phyloP scores from a whole-genome alignment of 2,329 filamentous ascomycete species.

The Diaporthe humulicola region DNA sequence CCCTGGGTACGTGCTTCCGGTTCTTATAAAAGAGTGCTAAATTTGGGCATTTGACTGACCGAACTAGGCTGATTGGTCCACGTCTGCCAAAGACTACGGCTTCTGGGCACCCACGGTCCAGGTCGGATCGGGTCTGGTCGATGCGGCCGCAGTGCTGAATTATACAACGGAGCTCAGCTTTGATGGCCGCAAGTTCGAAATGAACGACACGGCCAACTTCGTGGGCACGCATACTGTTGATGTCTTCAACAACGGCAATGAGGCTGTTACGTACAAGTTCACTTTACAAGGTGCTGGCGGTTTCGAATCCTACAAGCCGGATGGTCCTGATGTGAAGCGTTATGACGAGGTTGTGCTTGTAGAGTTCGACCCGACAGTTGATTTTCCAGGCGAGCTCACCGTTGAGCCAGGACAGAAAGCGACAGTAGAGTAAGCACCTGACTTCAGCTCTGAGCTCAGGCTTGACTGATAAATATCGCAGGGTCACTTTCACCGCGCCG shows the following conservation, averaged over 20 bases:
- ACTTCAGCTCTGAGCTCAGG: constrained; percentile 3
- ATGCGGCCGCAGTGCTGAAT: constrained; percentile 59
- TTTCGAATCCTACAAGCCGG: constrained; percentile 31
- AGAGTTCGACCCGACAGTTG: constrained; percentile 22
- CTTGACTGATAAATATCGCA: background rate
- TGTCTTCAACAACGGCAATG: constrained; percentile 33
- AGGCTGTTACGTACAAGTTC: constrained; percentile 34
- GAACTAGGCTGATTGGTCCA: background rate
- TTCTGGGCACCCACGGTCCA: constrained; percentile 55
- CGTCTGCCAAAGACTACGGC: constrained; percentile 33
- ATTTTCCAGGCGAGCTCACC: constrained; percentile 9
- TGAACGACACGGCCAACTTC: constrained; percentile 64
- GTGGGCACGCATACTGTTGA: constrained; percentile 36
- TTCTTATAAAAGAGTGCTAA: background rate
- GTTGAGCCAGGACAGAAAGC: constrained; percentile 33
- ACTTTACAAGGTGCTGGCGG: constrained; percentile 32
- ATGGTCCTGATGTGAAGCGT: background rate
- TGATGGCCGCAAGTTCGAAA: constrained; percentile 54
- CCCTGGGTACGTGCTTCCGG: background rate
- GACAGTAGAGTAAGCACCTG: constrained; percentile 41
- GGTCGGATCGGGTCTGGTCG: constrained; percentile 61
- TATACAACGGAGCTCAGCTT: constrained; percentile 55
- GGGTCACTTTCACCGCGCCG: constrained; percentile 4
- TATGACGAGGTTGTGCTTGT: constrained; percentile 31
- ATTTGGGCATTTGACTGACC: background rate